A percentile compares a stretch with the other conserved stretches of the same genome.
Conservation (phyloP, 768 basidiomycete genomes). For the Kwoniella mangroviensis region DNA sequence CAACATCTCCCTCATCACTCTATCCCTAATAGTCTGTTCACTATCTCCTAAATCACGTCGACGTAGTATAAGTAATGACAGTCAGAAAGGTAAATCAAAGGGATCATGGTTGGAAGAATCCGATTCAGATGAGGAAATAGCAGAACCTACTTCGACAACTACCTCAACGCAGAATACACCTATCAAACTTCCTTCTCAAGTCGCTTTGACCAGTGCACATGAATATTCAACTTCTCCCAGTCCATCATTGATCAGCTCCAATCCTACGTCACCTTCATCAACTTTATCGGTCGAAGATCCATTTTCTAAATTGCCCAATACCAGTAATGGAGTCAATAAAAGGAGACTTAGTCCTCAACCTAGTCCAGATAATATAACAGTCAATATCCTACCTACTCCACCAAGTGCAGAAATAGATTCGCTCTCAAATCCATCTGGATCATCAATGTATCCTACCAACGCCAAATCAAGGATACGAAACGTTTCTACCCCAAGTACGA, state of each 20-base stretch:
- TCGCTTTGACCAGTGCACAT: neutral
- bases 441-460: neutral
- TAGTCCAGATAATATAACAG: conserved; percentile 31
- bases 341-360: conserved; percentile 37
- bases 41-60: neutral
- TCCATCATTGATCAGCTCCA: conserved; percentile 1
- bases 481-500: neutral
- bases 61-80: neutral
- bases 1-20: conserved; percentile 55
- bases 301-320: neutral
- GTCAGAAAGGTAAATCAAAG: conserved; percentile 21
- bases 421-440: neutral
- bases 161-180: conserved; percentile 4
- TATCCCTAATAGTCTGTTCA: conserved; percentile 1
- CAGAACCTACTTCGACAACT: conserved; percentile 24
- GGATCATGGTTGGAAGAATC: conserved; percentile 53
- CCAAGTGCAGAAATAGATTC: conserved; percentile 17
- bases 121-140: conserved; percentile 51
- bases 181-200: conserved; percentile 26
- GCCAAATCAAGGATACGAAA: neutral
- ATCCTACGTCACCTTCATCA: neutral
- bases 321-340: conserved; percentile 13
- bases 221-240: conserved; percentile 4
- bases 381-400: conserved; percentile 44
- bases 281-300: conserved; percentile 26